Evolutionary conservation across 2,329 filamentous ascomycete species (phyloP).

Genomic region (Alternaria sp.): DNA sequence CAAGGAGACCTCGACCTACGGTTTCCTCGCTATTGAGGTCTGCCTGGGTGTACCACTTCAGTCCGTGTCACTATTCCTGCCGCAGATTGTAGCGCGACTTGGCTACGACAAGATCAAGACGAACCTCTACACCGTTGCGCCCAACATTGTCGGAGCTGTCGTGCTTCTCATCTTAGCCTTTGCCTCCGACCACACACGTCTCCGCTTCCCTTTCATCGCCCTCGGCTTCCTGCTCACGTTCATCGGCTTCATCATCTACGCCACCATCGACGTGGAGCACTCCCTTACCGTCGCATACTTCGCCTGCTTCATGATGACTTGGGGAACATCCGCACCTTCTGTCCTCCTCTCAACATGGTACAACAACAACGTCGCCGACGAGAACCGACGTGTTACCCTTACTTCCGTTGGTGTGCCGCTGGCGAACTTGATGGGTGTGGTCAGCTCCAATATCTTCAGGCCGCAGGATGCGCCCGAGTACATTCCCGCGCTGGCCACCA

Average conservation of each 20-base stretch:
- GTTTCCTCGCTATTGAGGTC: constrained; percentile 63
- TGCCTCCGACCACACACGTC: constrained; percentile 68
- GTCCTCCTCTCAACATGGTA: constrained; percentile 75
- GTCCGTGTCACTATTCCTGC: constrained; percentile 63
- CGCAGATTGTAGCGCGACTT: constrained; percentile 62
- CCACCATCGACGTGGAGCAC: constrained; percentile 67
- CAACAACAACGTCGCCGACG: constrained; percentile 83
- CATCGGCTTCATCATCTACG: constrained; percentile 79
- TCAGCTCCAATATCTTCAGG: constrained; percentile 71
- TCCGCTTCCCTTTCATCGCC: constrained; percentile 76
- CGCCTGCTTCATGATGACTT: constrained; percentile 82
- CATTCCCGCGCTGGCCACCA: constrained; percentile 69
- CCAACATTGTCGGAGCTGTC: constrained; percentile 75
- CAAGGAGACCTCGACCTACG: constrained; percentile 60
- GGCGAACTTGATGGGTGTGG: constrained; percentile 78
- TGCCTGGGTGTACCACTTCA: constrained; percentile 66
- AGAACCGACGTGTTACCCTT: constrained; percentile 72
- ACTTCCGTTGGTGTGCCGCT: constrained; percentile 76
- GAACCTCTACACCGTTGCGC: constrained; percentile 82
- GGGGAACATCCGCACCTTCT: constrained; percentile 76
- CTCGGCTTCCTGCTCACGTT: constrained; percentile 77
- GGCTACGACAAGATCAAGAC: constrained; percentile 67
- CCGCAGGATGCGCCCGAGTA: constrained; percentile 70
- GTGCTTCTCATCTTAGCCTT: constrained; percentile 78
- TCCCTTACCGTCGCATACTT: constrained; percentile 74